Conservation (phyloP, 495 filamentous ascomycete genomes). For the Aspergillus incahuasiensis region DNA sequence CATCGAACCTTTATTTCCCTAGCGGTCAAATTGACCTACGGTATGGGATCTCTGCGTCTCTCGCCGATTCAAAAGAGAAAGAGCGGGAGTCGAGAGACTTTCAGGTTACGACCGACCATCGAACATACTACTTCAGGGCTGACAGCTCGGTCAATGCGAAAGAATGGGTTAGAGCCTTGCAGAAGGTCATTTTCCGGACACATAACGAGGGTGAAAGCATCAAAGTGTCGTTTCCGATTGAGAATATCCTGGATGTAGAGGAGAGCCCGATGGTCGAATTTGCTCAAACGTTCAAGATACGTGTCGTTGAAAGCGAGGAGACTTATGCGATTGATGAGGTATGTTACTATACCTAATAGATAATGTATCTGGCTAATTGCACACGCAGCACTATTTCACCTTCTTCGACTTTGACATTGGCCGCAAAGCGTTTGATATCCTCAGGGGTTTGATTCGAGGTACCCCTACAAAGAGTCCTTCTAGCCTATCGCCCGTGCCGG, state of each 20-base stretch:
- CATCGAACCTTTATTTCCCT: constrained; percentile 85
- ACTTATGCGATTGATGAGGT: constrained; percentile 95
- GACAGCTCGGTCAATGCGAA: constrained; percentile 86
- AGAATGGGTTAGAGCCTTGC: constrained; percentile 94
- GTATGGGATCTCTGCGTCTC: constrained; percentile 80
- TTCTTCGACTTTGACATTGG: constrained; percentile 85
- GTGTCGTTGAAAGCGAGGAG: constrained; percentile 87
- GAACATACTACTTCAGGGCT: constrained; percentile 82
- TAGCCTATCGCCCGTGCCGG: constrained; percentile 18
- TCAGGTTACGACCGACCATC: constrained; percentile 73
- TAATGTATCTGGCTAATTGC: constrained; percentile 17
- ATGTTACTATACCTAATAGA: constrained; percentile 20
- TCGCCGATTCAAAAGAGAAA: constrained; percentile 66
- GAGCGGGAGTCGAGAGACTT: constrained; percentile 66
- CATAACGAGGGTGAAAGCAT: constrained; percentile 97
- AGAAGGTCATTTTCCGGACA: constrained; percentile 91
- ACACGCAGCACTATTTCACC: constrained; percentile 83
- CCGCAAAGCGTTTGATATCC: constrained; percentile 74
- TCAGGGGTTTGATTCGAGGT: constrained; percentile 70
- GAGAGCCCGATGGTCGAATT: constrained; percentile 88
- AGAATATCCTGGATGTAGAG: constrained; percentile 88
- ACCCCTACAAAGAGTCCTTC: constrained; percentile 49
- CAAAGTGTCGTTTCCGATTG: constrained; percentile 87
- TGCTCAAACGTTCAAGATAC: constrained; percentile 89
- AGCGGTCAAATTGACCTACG: constrained; percentile 87